Evolutionary conservation across 169 alveolate species (phyloP).

Genomic region (Eimeria brunetti): DNA sequence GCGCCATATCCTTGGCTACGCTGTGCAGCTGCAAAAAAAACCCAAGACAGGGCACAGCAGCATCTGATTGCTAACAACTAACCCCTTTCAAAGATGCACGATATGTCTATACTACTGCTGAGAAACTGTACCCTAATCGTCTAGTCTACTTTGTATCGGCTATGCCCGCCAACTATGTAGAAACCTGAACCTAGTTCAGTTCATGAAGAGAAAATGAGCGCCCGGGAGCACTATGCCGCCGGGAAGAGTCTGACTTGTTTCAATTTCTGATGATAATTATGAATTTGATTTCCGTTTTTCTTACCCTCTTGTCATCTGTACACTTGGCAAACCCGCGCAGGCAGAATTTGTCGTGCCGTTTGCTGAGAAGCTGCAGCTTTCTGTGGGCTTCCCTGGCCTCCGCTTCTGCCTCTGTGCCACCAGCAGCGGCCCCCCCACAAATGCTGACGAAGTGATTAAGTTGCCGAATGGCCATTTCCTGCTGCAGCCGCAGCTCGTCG

Average conservation of each 20-base stretch:
- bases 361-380: constrained; percentile 36
- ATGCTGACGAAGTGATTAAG: constrained; percentile 54
- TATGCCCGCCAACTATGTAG: not conserved
- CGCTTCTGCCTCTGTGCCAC: constrained; percentile 29
- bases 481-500: constrained; percentile 65
- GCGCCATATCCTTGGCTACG: constrained; percentile 59
- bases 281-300: not conserved
- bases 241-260: not conserved
- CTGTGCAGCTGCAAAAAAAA: constrained; percentile 44
- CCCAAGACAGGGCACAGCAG: not conserved
- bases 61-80: not conserved
- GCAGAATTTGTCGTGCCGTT: constrained; percentile 70
- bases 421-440: constrained; percentile 70
- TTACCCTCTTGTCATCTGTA: constrained; percentile 69
- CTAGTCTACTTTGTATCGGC: not conserved
- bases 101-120: not conserved
- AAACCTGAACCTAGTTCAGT: not conserved
- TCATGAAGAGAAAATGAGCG: not conserved
- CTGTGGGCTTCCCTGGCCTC: constrained; percentile 75
- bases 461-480: constrained; percentile 59
- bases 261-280: not conserved
- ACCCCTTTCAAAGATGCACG: not conserved
- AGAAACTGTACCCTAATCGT: not conserved
- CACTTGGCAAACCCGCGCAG: constrained; percentile 70
- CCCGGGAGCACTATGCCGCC: not conserved